A percentile compares a stretch with the other conserved stretches of the same genome.
Evolutionary conservation across 768 basidiomycete species (phyloP).

Genomic region (Pleurotus giganteus): DNA sequence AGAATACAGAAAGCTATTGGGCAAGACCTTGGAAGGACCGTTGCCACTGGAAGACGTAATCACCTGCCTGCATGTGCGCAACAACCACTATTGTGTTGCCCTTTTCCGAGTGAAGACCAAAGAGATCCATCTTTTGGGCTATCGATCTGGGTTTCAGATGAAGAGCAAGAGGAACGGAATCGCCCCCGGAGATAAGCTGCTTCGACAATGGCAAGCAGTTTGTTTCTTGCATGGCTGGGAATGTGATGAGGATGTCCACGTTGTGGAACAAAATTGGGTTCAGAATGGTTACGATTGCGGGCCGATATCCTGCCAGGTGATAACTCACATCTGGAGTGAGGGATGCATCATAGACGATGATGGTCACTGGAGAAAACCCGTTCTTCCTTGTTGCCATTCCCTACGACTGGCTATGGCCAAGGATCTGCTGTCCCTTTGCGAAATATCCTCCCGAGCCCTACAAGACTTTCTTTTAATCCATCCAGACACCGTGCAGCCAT

Average conservation of each 20-base stretch:
- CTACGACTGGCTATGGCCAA: neutral
- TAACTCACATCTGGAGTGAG: slow-evolving; percentile 12
- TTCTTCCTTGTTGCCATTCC: slow-evolving; percentile 6
- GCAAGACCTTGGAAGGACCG: neutral
- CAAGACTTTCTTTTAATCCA: too few species aligned
- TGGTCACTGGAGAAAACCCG: slow-evolving; percentile 8
- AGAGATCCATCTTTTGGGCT: slow-evolving; percentile 8
- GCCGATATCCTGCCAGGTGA: slow-evolving; percentile 8
- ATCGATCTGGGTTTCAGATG: neutral
- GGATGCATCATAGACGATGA: neutral
- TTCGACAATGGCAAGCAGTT: slow-evolving; percentile 8
- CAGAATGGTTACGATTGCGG: slow-evolving; percentile 16
- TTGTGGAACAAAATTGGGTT: slow-evolving; percentile 2
- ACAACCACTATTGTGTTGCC: slow-evolving; percentile 8
- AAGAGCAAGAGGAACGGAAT: neutral
- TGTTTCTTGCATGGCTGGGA: slow-evolving; percentile 5
- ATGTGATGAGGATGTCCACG: neutral
- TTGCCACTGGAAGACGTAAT: neutral
- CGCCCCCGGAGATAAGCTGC: neutral
- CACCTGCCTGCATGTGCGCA: neutral
- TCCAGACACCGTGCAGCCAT: too few species aligned
- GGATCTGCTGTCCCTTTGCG: too few species aligned
- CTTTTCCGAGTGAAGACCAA: neutral
- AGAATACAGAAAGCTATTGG: neutral
- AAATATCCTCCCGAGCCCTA: too few species aligned